These are phyloP conservation scores for Hirschioporus abietinus DNA, from an alignment of 768 basidiomycete genomes.

Conservation along the genomic window DNA sequence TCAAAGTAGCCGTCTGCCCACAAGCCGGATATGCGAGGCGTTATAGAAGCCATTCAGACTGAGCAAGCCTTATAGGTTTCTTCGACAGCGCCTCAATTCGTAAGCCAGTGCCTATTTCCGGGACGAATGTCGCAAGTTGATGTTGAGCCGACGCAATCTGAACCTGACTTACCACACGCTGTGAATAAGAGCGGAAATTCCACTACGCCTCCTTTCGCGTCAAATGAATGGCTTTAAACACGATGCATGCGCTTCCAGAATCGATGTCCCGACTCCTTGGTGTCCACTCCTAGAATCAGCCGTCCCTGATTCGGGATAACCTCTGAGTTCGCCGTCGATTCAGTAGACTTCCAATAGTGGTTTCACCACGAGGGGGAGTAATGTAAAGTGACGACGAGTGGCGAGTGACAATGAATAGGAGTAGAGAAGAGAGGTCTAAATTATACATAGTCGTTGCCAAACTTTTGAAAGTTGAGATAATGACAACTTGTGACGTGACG, in stretches of 20 bases:
- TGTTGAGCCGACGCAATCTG: neutral
- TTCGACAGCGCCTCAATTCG: neutral
- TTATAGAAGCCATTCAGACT: conserved; percentile 22
- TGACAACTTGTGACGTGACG: too few species aligned
- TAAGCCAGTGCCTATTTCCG: conserved; percentile 1
- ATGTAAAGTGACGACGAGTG: too few species aligned
- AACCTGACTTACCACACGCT: neutral
- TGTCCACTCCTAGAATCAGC: neutral
- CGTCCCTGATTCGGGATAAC: neutral
- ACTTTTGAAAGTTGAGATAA: too few species aligned
- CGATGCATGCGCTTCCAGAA: neutral
- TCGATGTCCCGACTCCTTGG: neutral
- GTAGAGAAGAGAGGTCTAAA: too few species aligned
- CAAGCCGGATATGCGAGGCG: conserved; percentile 44
- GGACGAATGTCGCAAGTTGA: neutral
- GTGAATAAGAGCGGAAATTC: neutral
- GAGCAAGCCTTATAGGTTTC: neutral
- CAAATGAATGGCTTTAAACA: neutral
- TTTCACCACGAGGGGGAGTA: too few species aligned
- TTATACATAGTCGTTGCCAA: too few species aligned
- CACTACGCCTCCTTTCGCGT: neutral
- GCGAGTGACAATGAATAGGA: too few species aligned
- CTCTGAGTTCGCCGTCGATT: neutral
- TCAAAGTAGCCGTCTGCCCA: conserved; percentile 41
- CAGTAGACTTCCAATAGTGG: too few species aligned